Evolutionary conservation across 352 stramenopile species (phyloP), one percentile per base, ranked within the genome.

Genomic region (Blastocystis sp.): DNA sequence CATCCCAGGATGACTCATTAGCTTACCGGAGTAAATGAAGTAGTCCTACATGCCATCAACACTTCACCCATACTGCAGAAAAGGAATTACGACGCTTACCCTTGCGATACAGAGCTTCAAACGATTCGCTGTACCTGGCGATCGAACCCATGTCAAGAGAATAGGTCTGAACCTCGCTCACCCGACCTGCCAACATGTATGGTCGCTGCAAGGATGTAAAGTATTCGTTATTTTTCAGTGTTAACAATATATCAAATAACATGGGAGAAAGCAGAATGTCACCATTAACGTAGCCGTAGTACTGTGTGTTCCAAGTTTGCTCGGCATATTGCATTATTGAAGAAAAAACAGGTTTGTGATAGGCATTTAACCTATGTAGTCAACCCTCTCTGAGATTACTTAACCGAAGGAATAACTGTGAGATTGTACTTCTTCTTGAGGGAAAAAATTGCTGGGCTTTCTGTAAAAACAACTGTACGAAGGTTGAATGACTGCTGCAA

Each of bases 201-300:
- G 26, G 13, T 9, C 37, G 4, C 18, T n/a, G 8, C 62, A 37
- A 4, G 1, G 43, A 8, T 26, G n/a, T 43, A 6, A 20, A 59
- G 18, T 79, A 34, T 13, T 13, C 24, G 8, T 13, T 50, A 65
- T 20, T 9, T 20, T 16, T 8, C 9, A 79, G 3, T n/a, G 9
- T 20, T 13, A 18, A 37, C 16, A 81, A 37, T 5, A 81, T 11
- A 7, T 16, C 26, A 7, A 81, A 41, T 37, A 81, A n/a, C 26
- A 37, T 63, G 24, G 70, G 20, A 4, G 70, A 81, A 11, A 81
- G 39, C n/a, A 81, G 30, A 63, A 81, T 81, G 39, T 81, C 70
- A 39, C 70, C 70, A 26, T 81, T 81, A 9, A 81, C 70, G 65
- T 81, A 81, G 3, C 41, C 70, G 41, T 81, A 81, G 54, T 65